Percentiles rank a stretch among this genome's conserved stretches.
These are phyloP conservation scores for Yamadazyma diddensiae DNA, from an alignment of 1,139 yeast species.

Conservation along the genomic window DNA sequence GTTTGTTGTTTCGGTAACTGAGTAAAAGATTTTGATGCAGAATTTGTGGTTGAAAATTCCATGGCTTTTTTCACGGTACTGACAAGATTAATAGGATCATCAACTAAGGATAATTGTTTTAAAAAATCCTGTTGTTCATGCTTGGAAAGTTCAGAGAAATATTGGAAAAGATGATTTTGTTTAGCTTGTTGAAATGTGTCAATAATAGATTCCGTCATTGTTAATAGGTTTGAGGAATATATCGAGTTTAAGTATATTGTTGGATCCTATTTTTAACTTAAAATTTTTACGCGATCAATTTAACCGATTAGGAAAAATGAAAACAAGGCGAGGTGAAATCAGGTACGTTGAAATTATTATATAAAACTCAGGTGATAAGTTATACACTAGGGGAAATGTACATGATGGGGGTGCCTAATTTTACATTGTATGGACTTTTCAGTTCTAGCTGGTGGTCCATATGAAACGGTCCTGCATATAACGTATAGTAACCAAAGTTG, in stretches of 20 bases:
- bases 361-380: no score
- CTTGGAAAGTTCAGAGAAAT: conserved; percentile 32
- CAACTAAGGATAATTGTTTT: conserved; percentile 37
- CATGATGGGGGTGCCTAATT: not conserved
- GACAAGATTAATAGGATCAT: conserved; percentile 40
- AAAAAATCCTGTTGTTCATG: conserved; percentile 30
- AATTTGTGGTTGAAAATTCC: conserved; percentile 32
- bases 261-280: conserved; percentile 8
- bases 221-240: conserved; percentile 1
- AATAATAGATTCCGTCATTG: conserved; percentile 20
- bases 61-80: conserved; percentile 50
- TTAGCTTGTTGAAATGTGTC: conserved; percentile 52
- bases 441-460: no score
- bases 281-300: conserved; percentile 15
- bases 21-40: conserved; percentile 32
- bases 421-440: not conserved
- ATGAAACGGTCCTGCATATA: no score
- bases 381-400: no score
- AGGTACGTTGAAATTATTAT: no score
- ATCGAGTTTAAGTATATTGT: not conserved
- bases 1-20: conserved; percentile 51
- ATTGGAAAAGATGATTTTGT: conserved; percentile 42
- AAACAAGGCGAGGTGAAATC: conserved; percentile 1
- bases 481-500: no score
- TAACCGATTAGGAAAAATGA: conserved; percentile 12